phyloP scores from a whole-genome alignment of 257 asterid species.

The Anisodus tanguticus region DNA sequence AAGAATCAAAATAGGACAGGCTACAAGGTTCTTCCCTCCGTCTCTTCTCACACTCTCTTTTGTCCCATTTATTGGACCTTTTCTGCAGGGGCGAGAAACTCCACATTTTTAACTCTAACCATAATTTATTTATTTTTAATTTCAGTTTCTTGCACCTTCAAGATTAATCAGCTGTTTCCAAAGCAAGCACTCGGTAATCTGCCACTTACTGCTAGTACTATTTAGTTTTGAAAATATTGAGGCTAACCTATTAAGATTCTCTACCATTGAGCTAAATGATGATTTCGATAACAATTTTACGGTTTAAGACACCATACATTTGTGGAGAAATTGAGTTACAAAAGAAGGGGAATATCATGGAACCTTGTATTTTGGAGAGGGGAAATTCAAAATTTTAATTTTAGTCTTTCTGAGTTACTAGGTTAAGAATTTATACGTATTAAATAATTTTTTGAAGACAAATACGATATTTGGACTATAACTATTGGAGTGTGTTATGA shows the following conservation, averaged over 20 bases:
- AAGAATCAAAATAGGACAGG: conserved; percentile 65
- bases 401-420: too few species aligned
- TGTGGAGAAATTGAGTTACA: too few species aligned
- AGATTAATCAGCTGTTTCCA: conserved; percentile 18
- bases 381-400: too few species aligned
- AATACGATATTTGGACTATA: too few species aligned
- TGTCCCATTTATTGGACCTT: conserved; percentile 65
- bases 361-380: too few species aligned
- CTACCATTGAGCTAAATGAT: not conserved
- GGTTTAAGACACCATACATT: too few species aligned
- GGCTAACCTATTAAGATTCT: conserved; percentile 12
- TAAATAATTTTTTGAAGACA: too few species aligned
- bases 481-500: too few species aligned
- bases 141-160: not conserved
- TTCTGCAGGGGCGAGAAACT: conserved; percentile 43
- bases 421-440: too few species aligned
- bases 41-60: conserved; percentile 68
- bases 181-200: conserved; percentile 16
- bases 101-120: conserved; percentile 25
- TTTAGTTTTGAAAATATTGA: conserved; percentile 17
- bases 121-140: not conserved
- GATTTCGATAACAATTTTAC: not conserved
- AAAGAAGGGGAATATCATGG: too few species aligned
- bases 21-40: conserved; percentile 64
- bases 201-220: conserved; percentile 25